Conservation (phyloP, 1,284 basidiomycete species). For the Peniophora sp. region DNA sequence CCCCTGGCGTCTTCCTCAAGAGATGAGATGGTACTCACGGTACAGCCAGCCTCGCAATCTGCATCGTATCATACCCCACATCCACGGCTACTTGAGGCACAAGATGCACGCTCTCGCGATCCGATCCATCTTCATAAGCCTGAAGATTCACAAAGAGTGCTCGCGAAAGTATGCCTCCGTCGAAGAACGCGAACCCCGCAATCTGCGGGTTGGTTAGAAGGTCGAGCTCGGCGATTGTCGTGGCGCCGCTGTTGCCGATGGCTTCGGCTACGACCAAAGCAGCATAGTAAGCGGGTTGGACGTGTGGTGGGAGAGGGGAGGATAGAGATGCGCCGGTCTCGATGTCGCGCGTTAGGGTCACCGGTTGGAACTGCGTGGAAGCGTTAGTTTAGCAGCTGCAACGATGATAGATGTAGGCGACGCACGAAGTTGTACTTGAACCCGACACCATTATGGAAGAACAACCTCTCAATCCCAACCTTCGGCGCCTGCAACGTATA, state of each 20-base stretch:
- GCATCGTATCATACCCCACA: constrained; percentile 21
- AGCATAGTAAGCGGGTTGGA: constrained; percentile 56
- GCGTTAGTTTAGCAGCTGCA: background rate
- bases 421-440: constrained; percentile 36
- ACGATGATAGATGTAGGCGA: constrained; percentile 1
- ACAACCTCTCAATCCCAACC: constrained; percentile 26
- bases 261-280: constrained; percentile 41
- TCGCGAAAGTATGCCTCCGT: constrained; percentile 22
- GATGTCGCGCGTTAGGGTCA: constrained; percentile 42
- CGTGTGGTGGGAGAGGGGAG: constrained; percentile 40
- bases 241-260: constrained; percentile 28
- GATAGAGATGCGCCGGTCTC: constrained; percentile 39
- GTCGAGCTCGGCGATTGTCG: constrained; percentile 45
- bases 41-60: constrained; percentile 36
- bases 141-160: constrained; percentile 35
- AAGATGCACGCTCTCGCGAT: background rate
- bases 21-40: constrained; percentile 16
- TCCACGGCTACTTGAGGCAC: background rate
- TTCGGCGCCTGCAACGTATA: constrained; percentile 44
- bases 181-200: constrained; percentile 48
- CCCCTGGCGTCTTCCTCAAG: too few relatives aligned
- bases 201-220: constrained; percentile 37
- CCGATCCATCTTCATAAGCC: constrained; percentile 21
- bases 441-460: constrained; percentile 36
- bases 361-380: constrained; percentile 41